Base-by-base conservation (phyloP, 2,329 filamentous ascomycete genomes). In the Akanthomyces uredinophilus region DNA sequence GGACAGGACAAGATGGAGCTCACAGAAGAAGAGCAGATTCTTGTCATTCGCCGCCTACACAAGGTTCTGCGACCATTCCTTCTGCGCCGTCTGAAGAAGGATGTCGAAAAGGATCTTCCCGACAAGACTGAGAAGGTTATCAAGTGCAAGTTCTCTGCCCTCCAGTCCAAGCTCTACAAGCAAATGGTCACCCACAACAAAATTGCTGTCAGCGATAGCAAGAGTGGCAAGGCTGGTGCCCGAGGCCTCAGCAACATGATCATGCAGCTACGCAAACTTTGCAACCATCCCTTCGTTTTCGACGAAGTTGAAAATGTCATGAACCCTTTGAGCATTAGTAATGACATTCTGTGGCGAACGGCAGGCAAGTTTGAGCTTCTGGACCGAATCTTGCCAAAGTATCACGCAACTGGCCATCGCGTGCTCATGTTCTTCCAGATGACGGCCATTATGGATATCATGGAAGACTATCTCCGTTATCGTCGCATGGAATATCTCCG, bases 361-460 rank as follows among this genome's bases (percentile, higher is more conserved):
- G 87, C 94, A 35, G 96, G 95, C 72, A 99, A 99, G 77, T 99
- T 99, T 70, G 95, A 99, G 78, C 82, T 99, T 35, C 82, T 99
- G 29, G 95, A 99, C 74, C 85, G 95, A 57, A 83, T 99, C 65
- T 76, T 99, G 66, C 95, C 95, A 52, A 99, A 99, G 77, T 98
- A 99, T 76, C 86, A 91, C 68, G 87, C 84, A 3, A 93, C 91
- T 1, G 92, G 92, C 18, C 95, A 99, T 85, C 90, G 95, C 76
- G 92, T 98, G 32, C 82, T 99, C 74, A 98, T 99, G 90, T 99
- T 99, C 84, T 99, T 99, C 83, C 95, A 99, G 75, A 99, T 99
- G 95, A 99, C 95, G 4, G 93, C 96, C 65, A 99, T 99, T 73
- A 99, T 99, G 95, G 96, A 99, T 77, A 99, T 99, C 71, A 98